These are phyloP conservation scores for Oxytropis ochrocephala DNA, from an alignment of 306 rosid genomes.

Conservation along the genomic window DNA sequence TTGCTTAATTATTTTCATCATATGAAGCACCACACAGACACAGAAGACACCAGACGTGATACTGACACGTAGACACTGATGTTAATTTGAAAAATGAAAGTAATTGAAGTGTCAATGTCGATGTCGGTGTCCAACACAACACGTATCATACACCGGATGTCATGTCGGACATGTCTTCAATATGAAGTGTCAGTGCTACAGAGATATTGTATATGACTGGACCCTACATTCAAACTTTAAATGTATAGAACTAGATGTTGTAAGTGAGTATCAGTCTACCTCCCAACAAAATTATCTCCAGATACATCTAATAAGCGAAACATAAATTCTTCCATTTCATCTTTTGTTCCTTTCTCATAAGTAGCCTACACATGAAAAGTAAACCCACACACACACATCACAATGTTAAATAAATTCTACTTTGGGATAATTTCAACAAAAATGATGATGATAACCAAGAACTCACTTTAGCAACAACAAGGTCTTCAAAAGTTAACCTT, in stretches of 20 bases:
- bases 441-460: background rate
- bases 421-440: background rate
- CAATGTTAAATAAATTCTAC: background rate
- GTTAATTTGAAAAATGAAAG: no score
- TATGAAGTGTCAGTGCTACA: no score
- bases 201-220: background rate
- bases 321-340: slow-evolving; percentile 75
- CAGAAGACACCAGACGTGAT: no score
- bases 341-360: slow-evolving; percentile 79
- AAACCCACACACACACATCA: background rate
- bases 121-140: no score
- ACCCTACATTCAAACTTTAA: slow-evolving; percentile 1
- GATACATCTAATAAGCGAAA: slow-evolving; percentile 53
- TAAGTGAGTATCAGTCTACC: slow-evolving; percentile 31
- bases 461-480: slow-evolving; percentile 75
- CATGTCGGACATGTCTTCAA: no score
- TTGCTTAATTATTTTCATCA: background rate
- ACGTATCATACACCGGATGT: no score
- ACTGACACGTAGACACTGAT: no score
- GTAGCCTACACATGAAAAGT: slow-evolving; percentile 45
- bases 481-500: slow-evolving; percentile 72
- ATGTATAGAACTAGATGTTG: background rate
- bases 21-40: background rate
- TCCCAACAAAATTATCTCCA: slow-evolving; percentile 37
- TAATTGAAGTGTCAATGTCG: no score